Evolutionary conservation across 139 green algal species (phyloP).

Genomic region (Bryopsis sp.): DNA sequence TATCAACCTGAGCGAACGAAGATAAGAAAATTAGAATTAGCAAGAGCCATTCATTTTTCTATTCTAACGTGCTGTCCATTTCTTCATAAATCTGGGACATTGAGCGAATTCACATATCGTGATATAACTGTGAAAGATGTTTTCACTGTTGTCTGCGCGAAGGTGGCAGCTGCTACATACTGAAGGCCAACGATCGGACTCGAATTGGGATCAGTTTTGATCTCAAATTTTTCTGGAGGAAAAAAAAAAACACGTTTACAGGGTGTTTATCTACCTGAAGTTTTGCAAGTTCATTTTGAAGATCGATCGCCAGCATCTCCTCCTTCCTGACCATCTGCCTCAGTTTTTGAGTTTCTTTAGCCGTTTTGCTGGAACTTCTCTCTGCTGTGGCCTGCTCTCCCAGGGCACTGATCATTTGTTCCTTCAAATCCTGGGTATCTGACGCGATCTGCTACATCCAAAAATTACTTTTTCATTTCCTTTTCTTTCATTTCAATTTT

Average conservation of each 20-base stretch:
- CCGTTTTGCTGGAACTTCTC: constrained; percentile 57
- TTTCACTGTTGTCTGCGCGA: too few species aligned
- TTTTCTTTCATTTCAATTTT: too few species aligned
- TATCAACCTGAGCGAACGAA: constrained; percentile 42
- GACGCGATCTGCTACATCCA: constrained; percentile 3
- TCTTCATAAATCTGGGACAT: background rate
- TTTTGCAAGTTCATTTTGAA: constrained; percentile 75
- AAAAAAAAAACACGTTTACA: too few species aligned
- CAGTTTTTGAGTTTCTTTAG: constrained; percentile 39
- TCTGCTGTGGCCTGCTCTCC: constrained; percentile 71
- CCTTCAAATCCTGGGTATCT: constrained; percentile 29
- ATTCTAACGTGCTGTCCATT: too few species aligned
- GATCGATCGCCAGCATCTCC: constrained; percentile 46
- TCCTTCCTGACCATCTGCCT: constrained; percentile 24
- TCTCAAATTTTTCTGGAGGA: too few species aligned
- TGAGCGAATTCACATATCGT: too few species aligned
- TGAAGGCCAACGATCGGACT: too few species aligned
- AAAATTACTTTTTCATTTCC: too few species aligned
- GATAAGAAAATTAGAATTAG: background rate
- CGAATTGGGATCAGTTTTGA: too few species aligned
- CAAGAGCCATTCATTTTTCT: too few species aligned
- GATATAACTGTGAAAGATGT: too few species aligned
- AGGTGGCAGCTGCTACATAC: too few species aligned
- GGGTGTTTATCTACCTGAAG: constrained; percentile 42
- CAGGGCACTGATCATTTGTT: constrained; percentile 54